Evolutionary conservation across 164 flowering plant species (phyloP).

Genomic region (Stephania japonica): DNA sequence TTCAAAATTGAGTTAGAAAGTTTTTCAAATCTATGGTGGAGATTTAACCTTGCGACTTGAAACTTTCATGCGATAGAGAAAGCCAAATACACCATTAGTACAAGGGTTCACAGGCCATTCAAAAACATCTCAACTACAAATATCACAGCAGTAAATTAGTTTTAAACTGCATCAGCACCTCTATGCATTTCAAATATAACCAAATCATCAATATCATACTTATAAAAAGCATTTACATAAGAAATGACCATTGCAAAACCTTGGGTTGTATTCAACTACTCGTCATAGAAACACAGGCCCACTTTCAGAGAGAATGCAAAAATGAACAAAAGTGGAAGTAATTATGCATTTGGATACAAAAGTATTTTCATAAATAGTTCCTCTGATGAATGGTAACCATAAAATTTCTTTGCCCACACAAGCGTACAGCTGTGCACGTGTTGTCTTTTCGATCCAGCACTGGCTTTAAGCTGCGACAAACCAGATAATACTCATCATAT

Average conservation of each 20-base stretch:
- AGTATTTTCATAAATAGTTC: conserved; percentile 83
- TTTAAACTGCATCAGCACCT: too few relatives aligned
- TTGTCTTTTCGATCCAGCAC: conserved; percentile 61
- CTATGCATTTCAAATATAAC: too few relatives aligned
- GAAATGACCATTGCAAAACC: too few relatives aligned
- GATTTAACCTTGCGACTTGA: not conserved
- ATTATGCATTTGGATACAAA: conserved; percentile 61
- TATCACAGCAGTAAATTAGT: too few relatives aligned
- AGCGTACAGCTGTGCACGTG: conserved; percentile 87
- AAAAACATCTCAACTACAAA: too few relatives aligned
- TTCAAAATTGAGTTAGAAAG: not conserved
- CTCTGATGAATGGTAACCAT: conserved; percentile 83
- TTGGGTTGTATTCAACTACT: too few relatives aligned
- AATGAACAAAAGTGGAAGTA: not conserved
- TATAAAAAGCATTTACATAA: too few relatives aligned
- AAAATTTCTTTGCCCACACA: conserved; percentile 71
- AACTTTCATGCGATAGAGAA: not conserved
- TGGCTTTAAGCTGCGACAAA: conserved; percentile 53
- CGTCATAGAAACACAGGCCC: not conserved
- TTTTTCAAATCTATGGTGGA: not conserved
- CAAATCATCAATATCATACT: too few relatives aligned
- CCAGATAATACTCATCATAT: conserved; percentile 8
- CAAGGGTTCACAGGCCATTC: too few relatives aligned
- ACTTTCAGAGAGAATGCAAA: not conserved
- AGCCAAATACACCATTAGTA: not conserved